Evolutionary conservation across 2,329 filamentous ascomycete genomes (phyloP).

Genomic region (Aspergillus clavatus): DNA sequence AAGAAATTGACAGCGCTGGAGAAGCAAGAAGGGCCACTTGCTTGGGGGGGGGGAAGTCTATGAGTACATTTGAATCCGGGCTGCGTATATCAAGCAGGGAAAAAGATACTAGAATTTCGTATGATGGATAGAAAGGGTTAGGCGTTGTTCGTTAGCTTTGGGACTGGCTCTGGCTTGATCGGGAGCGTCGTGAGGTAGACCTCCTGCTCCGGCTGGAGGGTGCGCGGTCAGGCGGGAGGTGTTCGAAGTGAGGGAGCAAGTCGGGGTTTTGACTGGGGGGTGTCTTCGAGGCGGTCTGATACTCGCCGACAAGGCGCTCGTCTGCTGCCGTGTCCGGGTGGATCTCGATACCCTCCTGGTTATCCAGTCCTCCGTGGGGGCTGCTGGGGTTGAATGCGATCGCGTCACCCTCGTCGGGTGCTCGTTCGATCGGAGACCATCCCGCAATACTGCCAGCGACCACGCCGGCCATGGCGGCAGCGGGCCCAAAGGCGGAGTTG

Average conservation of each 20-base stretch:
- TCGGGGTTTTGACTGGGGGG: constrained; percentile 47
- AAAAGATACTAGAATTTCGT: not conserved
- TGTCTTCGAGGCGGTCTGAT: constrained; percentile 29
- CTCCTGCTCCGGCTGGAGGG: constrained; percentile 33
- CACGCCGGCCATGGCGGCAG: constrained; percentile 61
- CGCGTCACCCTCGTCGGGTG: constrained; percentile 33
- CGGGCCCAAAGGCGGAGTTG: constrained; percentile 55
- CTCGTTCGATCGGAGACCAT: constrained; percentile 58
- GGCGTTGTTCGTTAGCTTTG: not conserved
- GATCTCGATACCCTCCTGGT: constrained; percentile 43
- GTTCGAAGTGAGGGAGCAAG: constrained; percentile 41
- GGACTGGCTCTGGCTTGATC: constrained; percentile 32
- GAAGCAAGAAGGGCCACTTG: no score
- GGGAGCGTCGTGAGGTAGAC: constrained; percentile 34
- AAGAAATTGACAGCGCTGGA: no score
- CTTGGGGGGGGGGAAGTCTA: no score
- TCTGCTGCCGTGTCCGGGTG: constrained; percentile 44
- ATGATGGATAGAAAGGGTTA: not conserved
- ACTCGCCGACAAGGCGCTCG: constrained; percentile 42
- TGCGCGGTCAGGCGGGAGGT: constrained; percentile 33
- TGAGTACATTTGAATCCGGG: not conserved
- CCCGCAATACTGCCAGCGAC: constrained; percentile 62
- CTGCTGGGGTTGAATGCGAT: constrained; percentile 35
- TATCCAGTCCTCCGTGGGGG: constrained; percentile 36
- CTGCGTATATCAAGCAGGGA: not conserved